Evolutionary conservation across 2,329 filamentous ascomycete species (phyloP).

Genomic region (Aureobasidium sp.): DNA sequence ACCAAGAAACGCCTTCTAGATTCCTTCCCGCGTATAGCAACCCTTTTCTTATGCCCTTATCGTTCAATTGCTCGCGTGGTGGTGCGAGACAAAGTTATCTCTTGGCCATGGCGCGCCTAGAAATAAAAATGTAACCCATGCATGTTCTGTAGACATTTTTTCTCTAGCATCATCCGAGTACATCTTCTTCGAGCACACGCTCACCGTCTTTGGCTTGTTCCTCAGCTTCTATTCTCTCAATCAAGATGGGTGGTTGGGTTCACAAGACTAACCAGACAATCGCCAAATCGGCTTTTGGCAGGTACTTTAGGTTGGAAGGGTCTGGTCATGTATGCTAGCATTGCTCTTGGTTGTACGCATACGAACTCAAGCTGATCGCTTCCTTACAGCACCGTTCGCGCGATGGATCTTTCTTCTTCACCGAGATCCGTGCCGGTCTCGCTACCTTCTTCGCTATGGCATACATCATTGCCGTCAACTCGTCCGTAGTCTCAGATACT

Average conservation of each 20-base stretch:
- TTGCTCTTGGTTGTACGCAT: constrained; percentile 9
- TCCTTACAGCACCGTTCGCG: constrained; percentile 53
- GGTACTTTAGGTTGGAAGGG: constrained; percentile 72
- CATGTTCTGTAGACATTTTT: constrained; percentile 1
- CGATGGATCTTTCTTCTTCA: constrained; percentile 69
- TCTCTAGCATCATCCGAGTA: not conserved
- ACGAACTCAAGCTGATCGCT: constrained; percentile 15
- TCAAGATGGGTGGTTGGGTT: constrained; percentile 16
- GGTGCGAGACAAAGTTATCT: not conserved
- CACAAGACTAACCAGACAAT: constrained; percentile 35
- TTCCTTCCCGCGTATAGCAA: not conserved
- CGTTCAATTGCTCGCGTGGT: not conserved
- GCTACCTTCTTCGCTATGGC: constrained; percentile 64
- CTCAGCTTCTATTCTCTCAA: not conserved
- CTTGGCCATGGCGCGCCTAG: not conserved
- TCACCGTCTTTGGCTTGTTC: not conserved
- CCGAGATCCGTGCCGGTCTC: constrained; percentile 73
- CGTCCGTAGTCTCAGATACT: constrained; percentile 57
- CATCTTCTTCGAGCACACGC: not conserved
- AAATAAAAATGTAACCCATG: not conserved
- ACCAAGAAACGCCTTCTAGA: not conserved
- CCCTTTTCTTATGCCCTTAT: constrained; percentile 3
- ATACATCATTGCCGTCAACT: constrained; percentile 64
- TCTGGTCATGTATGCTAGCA: constrained; percentile 58
- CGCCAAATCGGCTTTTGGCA: constrained; percentile 57